Evolutionary conservation across 441 rosid genomes (phyloP).

Genomic region (Pelargonium citronellum): DNA sequence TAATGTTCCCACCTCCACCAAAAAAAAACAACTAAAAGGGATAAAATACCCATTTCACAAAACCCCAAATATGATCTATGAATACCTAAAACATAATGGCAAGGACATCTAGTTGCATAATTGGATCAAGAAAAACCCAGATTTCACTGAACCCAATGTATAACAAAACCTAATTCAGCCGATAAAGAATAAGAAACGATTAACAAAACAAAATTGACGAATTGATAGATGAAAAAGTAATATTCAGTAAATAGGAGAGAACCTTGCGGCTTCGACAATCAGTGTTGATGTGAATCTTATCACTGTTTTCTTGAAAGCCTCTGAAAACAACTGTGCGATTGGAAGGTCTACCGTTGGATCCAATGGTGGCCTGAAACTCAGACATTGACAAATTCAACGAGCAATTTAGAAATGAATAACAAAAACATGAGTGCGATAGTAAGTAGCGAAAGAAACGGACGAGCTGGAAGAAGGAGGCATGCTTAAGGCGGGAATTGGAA

Average conservation of each 20-base stretch:
- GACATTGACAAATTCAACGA: background rate
- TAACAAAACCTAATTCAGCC: background rate
- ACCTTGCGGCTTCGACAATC: constrained; percentile 69
- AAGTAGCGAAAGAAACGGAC: constrained; percentile 25
- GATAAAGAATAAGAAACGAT: too few species aligned
- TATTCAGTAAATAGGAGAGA: background rate
- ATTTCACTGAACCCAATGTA: background rate
- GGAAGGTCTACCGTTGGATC: constrained; percentile 66
- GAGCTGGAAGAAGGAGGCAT: constrained; percentile 58
- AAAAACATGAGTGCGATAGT: background rate
- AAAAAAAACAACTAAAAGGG: constrained; percentile 1
- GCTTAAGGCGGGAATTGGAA: constrained; percentile 57
- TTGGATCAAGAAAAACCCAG: background rate
- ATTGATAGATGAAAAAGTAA: background rate
- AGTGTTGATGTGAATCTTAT: constrained; percentile 57
- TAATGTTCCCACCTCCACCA: background rate
- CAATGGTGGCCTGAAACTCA: constrained; percentile 63
- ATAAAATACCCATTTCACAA: background rate
- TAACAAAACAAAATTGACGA: background rate
- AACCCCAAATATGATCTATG: background rate
- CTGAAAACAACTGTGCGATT: constrained; percentile 84
- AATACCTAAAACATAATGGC: background rate
- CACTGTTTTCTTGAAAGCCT: constrained; percentile 60
- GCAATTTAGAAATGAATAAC: constrained; percentile 1
- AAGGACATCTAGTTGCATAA: background rate